Percentiles rank a stretch among this genome's conserved stretches.
Evolutionary conservation across 306 rosid genomes (phyloP).

Genomic region (Adenanthera pavonina): DNA sequence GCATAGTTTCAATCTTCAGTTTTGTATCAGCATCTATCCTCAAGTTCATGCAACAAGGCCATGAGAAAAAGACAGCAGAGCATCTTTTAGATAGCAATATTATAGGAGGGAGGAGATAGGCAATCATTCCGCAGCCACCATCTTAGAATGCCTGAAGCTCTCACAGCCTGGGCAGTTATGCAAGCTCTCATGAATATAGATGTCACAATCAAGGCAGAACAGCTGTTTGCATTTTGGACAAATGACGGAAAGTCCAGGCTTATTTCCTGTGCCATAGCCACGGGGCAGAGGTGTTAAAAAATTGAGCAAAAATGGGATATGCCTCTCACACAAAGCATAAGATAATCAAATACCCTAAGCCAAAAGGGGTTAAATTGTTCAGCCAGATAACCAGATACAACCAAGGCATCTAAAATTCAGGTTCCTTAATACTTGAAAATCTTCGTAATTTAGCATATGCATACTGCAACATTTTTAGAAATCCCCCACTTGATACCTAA

Average conservation of each 20-base stretch:
- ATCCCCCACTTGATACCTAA: not conserved
- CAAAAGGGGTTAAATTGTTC: slow-evolving; percentile 7
- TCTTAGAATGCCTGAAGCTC: slow-evolving; percentile 70
- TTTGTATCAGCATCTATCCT: slow-evolving; percentile 21
- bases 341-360: slow-evolving; percentile 4
- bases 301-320: slow-evolving; percentile 7
- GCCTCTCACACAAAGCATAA: slow-evolving; percentile 11
- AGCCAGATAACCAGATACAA: slow-evolving; percentile 17
- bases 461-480: slow-evolving; percentile 15
- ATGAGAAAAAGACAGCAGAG: slow-evolving; percentile 11
- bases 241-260: slow-evolving; percentile 67
- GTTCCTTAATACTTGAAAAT: slow-evolving; percentile 2
- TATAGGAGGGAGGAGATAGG: slow-evolving; percentile 11
- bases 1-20: slow-evolving; percentile 21
- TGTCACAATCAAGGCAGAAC: slow-evolving; percentile 93
- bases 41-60: slow-evolving; percentile 16
- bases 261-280: slow-evolving; percentile 69
- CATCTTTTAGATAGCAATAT: slow-evolving; percentile 15
- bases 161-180: slow-evolving; percentile 98
- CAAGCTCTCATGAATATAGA: slow-evolving; percentile 90
- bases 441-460: slow-evolving; percentile 27
- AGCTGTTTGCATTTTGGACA: slow-evolving; percentile 89
- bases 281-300: slow-evolving; percentile 1
- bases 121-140: slow-evolving; percentile 48
- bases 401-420: slow-evolving; percentile 15